Evolutionary conservation across 345 rosid genomes (phyloP).

Genomic region (Garcia nutans): DNA sequence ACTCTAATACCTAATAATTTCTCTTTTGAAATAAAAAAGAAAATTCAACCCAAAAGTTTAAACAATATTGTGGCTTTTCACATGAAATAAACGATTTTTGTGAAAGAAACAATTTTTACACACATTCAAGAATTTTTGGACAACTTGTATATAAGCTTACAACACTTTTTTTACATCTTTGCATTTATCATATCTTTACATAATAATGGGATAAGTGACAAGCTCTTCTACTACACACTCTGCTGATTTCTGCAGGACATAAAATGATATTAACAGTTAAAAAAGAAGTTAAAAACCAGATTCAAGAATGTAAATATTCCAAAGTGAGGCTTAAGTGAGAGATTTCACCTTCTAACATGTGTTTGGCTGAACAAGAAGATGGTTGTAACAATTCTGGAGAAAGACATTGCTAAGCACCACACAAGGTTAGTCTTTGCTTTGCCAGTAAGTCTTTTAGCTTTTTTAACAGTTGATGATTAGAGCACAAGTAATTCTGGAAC

Average conservation of each 20-base stretch:
- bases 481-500: constrained; percentile 55
- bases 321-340: background rate
- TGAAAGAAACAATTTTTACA: background rate
- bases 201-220: background rate
- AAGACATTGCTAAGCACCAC: constrained; percentile 43
- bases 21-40: too few relatives aligned
- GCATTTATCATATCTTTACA: background rate
- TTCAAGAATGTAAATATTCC: background rate
- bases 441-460: constrained; percentile 67
- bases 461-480: constrained; percentile 55
- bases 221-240: background rate
- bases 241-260: background rate
- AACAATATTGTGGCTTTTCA: background rate
- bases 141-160: background rate
- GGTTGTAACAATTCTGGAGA: background rate
- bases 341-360: background rate
- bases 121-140: background rate
- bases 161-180: background rate
- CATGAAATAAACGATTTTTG: background rate
- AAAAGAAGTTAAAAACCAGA: background rate
- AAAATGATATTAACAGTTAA: background rate
- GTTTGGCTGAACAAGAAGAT: background rate
- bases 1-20: too few relatives aligned
- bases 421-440: constrained; percentile 70
- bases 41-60: too few relatives aligned